phyloP scores from a whole-genome alignment of 2,329 filamentous ascomycete genomes.

The Ophioceras dolichostomum region DNA sequence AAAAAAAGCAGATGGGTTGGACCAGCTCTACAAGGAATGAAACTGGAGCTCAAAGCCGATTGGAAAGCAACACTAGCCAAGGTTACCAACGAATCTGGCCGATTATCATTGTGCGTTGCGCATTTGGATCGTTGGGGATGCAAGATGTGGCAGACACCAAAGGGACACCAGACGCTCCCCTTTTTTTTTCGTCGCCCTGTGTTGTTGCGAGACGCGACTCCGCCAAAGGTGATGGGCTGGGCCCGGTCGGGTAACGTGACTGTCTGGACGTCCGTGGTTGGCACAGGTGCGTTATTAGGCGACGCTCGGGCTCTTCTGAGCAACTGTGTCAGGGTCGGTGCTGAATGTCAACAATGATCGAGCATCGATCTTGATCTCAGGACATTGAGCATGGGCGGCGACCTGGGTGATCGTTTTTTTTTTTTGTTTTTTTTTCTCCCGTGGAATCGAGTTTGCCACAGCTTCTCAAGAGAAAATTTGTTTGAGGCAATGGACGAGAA shows the following conservation, averaged over 20 bases:
- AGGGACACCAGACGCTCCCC: slow-evolving; percentile 3
- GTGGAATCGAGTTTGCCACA: too few relatives aligned
- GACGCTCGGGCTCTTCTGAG: background rate
- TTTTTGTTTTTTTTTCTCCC: too few relatives aligned
- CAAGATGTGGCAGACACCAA: too few relatives aligned
- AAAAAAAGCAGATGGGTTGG: background rate
- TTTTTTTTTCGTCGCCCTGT: slow-evolving; percentile 1
- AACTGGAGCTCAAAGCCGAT: slow-evolving; percentile 3
- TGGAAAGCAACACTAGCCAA: slow-evolving; percentile 4
- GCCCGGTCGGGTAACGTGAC: background rate
- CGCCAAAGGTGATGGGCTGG: background rate
- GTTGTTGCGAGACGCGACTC: slow-evolving; percentile 6
- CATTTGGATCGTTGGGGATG: slow-evolving; percentile 15
- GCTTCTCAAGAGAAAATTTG: too few relatives aligned
- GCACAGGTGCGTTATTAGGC: background rate
- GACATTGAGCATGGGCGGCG: too few relatives aligned
- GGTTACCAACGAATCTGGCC: slow-evolving; percentile 23
- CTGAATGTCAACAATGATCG: too few relatives aligned
- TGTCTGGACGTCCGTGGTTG: background rate
- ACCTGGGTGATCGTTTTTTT: too few relatives aligned
- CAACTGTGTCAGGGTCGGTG: too few relatives aligned
- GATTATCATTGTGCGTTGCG: slow-evolving; percentile 31
- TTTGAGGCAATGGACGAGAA: too few relatives aligned
- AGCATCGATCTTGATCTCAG: too few relatives aligned
- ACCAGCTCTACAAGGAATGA: background rate